Conservation (phyloP, 306 rosid species). For the Cyamopsis tetragonoloba region DNA sequence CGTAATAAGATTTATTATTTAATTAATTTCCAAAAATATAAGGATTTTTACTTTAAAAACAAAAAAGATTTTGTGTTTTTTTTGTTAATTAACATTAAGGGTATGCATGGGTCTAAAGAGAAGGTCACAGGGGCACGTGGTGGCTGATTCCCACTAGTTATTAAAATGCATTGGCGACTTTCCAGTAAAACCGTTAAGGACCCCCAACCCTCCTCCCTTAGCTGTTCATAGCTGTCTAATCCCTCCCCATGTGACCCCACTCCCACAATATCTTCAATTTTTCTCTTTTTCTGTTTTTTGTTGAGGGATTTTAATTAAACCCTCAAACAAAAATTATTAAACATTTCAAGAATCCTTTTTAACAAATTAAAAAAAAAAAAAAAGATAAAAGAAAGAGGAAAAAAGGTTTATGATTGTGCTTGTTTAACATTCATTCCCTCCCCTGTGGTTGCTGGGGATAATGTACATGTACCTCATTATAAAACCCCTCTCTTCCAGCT, state of each 20-base stretch:
- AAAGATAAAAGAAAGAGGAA: background rate
- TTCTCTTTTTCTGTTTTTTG: conserved; percentile 17
- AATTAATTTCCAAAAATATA: too few species aligned
- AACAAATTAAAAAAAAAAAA: background rate
- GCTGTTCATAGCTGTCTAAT: conserved; percentile 92
- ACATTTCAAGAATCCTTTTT: background rate
- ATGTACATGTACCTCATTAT: conserved; percentile 12
- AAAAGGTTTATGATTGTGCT: background rate
- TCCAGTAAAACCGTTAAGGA: conserved; percentile 86
- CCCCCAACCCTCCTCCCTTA: conserved; percentile 52
- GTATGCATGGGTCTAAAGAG: conserved; percentile 34
- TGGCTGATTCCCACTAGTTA: conserved; percentile 52
- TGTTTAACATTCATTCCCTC: conserved; percentile 27
- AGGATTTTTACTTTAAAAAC: too few species aligned
- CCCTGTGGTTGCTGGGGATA: conserved; percentile 13
- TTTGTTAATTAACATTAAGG: too few species aligned
- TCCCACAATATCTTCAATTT: conserved; percentile 29
- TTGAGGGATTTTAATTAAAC: conserved; percentile 25
- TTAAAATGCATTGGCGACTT: conserved; percentile 59
- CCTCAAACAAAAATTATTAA: background rate
- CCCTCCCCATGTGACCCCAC: conserved; percentile 53
- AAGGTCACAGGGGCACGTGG: conserved; percentile 77
- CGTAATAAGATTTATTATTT: background rate
- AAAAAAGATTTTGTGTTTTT: too few species aligned
- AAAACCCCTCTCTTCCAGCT: too few species aligned